Evolutionary conservation across 2,329 filamentous ascomycete genomes (phyloP).

Genomic region (Rhinocladiella mackenziei): DNA sequence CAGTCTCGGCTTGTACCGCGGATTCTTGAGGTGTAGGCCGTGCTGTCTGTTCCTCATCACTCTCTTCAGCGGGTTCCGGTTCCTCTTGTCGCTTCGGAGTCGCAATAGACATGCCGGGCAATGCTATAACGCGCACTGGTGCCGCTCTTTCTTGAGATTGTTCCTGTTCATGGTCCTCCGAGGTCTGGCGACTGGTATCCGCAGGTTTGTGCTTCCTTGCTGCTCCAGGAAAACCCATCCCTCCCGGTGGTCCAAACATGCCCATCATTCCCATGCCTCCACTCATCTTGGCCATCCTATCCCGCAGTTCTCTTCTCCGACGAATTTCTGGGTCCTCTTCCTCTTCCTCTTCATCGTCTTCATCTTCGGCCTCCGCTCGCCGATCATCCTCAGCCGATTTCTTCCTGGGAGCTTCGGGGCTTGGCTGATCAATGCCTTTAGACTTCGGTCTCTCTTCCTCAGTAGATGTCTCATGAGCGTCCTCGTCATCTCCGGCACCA

Average conservation of each 20-base stretch:
- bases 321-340: conserved; percentile 84
- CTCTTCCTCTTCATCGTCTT: conserved; percentile 61
- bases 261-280: conserved; percentile 95
- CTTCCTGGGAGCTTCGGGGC: conserved; percentile 18
- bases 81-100: conserved; percentile 50
- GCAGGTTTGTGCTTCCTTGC: conserved; percentile 50
- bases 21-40: conserved; percentile 24
- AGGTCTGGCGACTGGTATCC: conserved; percentile 35
- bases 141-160: conserved; percentile 36
- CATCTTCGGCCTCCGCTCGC: conserved; percentile 50
- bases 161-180: conserved; percentile 36
- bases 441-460: conserved; percentile 70
- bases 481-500: conserved; percentile 60
- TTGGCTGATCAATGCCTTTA: conserved; percentile 19
- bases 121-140: conserved; percentile 53
- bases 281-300: conserved; percentile 97
- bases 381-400: conserved; percentile 44
- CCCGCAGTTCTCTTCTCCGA: conserved; percentile 80
- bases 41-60: conserved; percentile 32
- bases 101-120: conserved; percentile 67
- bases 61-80: conserved; percentile 37
- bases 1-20: conserved; percentile 16
- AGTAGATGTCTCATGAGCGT: conserved; percentile 59
- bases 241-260: conserved; percentile 74
- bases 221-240: conserved; percentile 53